Conservation (phyloP, 2,329 filamentous ascomycete species). For the Hymenoscyphus linearis region DNA sequence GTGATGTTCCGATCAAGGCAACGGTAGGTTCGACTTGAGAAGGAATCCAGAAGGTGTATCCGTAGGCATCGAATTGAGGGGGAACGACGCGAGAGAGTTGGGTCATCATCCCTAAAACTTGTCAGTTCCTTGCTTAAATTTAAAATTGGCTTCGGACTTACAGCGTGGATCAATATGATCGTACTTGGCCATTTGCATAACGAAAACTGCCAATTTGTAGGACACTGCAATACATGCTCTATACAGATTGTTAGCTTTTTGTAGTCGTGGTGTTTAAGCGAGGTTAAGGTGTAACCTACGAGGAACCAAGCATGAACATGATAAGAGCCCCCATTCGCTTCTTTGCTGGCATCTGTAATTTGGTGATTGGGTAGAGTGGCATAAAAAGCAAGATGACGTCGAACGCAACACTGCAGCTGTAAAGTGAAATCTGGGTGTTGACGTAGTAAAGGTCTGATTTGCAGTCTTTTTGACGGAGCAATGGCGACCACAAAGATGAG, state of each 20-base stretch:
- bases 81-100: not conserved
- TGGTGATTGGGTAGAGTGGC: conserved; percentile 3
- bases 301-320: conserved; percentile 4
- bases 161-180: conserved; percentile 1
- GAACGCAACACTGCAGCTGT: conserved; percentile 2
- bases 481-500: not conserved
- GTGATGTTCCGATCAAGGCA: conserved; percentile 2
- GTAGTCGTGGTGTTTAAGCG: too few relatives aligned
- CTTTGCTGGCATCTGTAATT: not conserved
- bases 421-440: not conserved
- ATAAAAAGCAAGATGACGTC: not conserved
- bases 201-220: not conserved
- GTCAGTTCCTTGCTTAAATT: too few relatives aligned
- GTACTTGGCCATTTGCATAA: conserved; percentile 1
- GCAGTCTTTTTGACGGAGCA: not conserved
- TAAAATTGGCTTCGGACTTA: not conserved
- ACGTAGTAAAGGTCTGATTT: conserved; percentile 1
- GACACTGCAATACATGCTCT: conserved; percentile 3
- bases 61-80: conserved; percentile 2
- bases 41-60: conserved; percentile 3
- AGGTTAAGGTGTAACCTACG: not conserved
- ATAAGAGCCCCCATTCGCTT: not conserved
- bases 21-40: conserved; percentile 3
- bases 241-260: not conserved
- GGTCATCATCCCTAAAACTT: not conserved